Conservation (phyloP, 2,329 filamentous ascomycete species). For the Didymellaceae sp. region DNA sequence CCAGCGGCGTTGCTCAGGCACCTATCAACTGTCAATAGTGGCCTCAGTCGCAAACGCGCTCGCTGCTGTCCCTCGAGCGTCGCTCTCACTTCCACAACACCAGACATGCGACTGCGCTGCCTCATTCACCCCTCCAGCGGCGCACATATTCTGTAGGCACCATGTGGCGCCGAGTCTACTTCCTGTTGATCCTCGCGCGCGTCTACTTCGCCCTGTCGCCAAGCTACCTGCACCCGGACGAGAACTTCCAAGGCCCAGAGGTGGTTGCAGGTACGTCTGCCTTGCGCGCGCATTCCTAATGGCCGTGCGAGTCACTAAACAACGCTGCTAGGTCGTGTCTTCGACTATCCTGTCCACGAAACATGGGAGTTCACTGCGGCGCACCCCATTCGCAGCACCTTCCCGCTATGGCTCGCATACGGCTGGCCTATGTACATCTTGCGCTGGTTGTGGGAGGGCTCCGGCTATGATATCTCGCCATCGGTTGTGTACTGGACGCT, state of each 20-base stretch:
- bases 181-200: constrained; percentile 83
- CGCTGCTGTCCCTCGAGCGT: constrained; percentile 28
- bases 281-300: neutral
- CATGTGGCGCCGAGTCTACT: constrained; percentile 93
- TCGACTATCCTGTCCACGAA: constrained; percentile 84
- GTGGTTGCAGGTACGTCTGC: constrained; percentile 79
- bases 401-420: constrained; percentile 95
- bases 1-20: constrained; percentile 16
- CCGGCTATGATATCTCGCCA: constrained; percentile 82
- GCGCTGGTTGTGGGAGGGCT: constrained; percentile 90
- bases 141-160: constrained; percentile 28
- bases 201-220: constrained; percentile 93
- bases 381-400: constrained; percentile 90
- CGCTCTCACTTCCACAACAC: constrained; percentile 21
- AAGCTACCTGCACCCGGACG: constrained; percentile 97
- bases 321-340: constrained; percentile 75
- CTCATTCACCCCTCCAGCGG: constrained; percentile 20
- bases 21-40: constrained; percentile 14
- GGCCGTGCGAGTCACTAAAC: neutral
- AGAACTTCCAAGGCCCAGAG: constrained; percentile 98
- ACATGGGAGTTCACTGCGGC: constrained; percentile 97
- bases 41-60: constrained; percentile 25
- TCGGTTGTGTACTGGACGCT: constrained; percentile 88
- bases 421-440: constrained; percentile 91
- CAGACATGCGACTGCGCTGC: constrained; percentile 43